Evolutionary conservation across 352 stramenopile species (phyloP), one percentile per base, ranked within the genome.

Genomic region (Pythium periplocum): DNA sequence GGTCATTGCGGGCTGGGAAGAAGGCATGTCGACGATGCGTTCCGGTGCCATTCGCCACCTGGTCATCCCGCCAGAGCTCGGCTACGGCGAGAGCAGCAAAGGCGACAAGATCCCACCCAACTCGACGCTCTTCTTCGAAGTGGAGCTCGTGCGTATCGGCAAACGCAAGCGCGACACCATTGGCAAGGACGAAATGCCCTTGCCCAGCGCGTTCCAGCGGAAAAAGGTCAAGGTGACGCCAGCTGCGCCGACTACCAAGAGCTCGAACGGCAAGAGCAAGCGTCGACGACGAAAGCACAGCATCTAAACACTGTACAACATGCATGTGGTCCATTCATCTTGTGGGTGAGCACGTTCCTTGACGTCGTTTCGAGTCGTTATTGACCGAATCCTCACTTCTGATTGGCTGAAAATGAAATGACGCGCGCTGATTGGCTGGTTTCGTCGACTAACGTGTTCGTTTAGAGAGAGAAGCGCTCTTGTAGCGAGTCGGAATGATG

Each of bases 1-100:
- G 6, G 73, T 91, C 34, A 91, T 91, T 64, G 76, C 78, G 49
- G 81, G 81, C 33, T 89, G 78, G 81, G 78, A 91, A 63, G 81
- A 91, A 75, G 78, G 76, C 36, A 62, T 91, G 30, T 66, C 57
- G n/a, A 90, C 81, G 46, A 91, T 91, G 81, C 76, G 78, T 41
- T 48, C 78, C 2, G 73, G 76, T 30, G 81, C 76, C 9, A 59
- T 84, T 11, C 72, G 81, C 12, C 48, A 71, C 48, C 54, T 93
- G 39, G 77, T 65, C n/a, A 87, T 93, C 40, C 78, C 80, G 8
- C 55, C 79, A 4, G 69, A 79, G 43, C 57, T 93, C 35, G 83
- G 66, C 26, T 93, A 90, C 59, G 81, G 80, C 31, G 68, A 64
- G 44, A 73, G 51, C 30, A 69, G 73, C 62, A 89, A 90, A 48